Base-by-base conservation (phyloP, 2,329 filamentous ascomycete genomes). In the Amphichorda felina region DNA sequence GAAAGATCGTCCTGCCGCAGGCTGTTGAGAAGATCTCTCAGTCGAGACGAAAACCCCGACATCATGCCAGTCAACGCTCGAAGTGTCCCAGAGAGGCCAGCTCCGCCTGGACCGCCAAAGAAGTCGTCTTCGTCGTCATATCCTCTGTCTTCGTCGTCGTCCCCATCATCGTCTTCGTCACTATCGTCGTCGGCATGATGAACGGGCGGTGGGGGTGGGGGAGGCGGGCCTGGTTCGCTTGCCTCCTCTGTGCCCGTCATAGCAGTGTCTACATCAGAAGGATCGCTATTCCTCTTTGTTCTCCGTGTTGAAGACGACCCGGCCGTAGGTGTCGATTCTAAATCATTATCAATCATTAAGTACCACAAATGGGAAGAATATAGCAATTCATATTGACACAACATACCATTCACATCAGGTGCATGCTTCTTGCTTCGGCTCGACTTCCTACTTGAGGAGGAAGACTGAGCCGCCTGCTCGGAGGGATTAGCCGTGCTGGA, bases 11-110 rank as follows among this genome's bases (percentile, higher is more conserved):
- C 89, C 48, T 83, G 78, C 44, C 81, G 79, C 39, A 98, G 64
- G 46, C 79, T 84, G 56, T 62, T 69, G 41, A 89, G 62, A 35
- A 88, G 80, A 40, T 86, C 83, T 38, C 89, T 75, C 34, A 98
- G 66, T 43, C 87, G 78, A 27, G 77, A 71, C 16, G 84, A 81
- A 39, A 89, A 78, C 27, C 88, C 83, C 3, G 84, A 82, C 73
- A 95, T 89, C 72, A 94, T 93, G 43, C 88, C 88, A 36, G 79
- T 93, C 44, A 98, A 63, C 14, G 88, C 87, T 52, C 89, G 72
- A 14, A 98, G 69, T 11, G 87, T 94, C 50, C 68, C 83, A 6
- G 85, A 84, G 19, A 96, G 63, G 14, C 77, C 75, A 36, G 76
- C 68, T 29, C 80, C 75, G 25, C 82, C 78, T 43, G 94, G 85